Evolutionary conservation across 345 rosid genomes (phyloP), one percentile per base, ranked within the genome.

Genomic region (Euphorbia peplus): DNA sequence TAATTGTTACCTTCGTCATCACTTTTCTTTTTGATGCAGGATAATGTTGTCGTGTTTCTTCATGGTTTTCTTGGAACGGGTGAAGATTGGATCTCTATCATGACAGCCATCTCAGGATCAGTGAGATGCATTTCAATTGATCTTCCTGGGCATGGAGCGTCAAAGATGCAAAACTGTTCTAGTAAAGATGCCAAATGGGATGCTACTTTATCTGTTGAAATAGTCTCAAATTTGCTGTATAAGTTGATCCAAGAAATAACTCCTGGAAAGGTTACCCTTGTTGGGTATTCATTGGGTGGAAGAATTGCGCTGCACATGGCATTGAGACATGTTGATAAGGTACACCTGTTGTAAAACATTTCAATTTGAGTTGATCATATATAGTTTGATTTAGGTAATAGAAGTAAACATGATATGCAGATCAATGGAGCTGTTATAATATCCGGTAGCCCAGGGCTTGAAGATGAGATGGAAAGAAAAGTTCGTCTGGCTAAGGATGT

Each of bases 251-350:
- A 81, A 67, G 81, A 71, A 22, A 69, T 89, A 66, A 81, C 86
- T 69, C 84, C 90, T 22, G 77, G 76, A 62, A 84, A 85, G 73
- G 76, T 87, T n/a, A 81, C 82, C 39, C 55, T 93, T 46, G 90
- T 87, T 72, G 97, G 95, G 59, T 93, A 93, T 72, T 93, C 97
- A 18, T 86, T 90, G 98, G 97, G 98, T 70, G 96, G 90, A 71
- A 85, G 97, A 81, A 87, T 91, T 32, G 96, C 97, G 26, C 71
- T 93, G 76, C 84, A 83, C 83, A 89, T 87, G 91, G 90, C 93
- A 59, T 76, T 88, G 76, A 83, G 76, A 62, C 84, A 83, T 75
- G 66, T 63, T 42, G 57, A 86, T 54, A 85, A 79, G 96, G 98
- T 90, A 68, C 19, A 52, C 60, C 67, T 8, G 5, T 57, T 67